Evolutionary conservation across 192 early-diverging fungal genomes (phyloP).

Genomic region (Coemansia sp.): DNA sequence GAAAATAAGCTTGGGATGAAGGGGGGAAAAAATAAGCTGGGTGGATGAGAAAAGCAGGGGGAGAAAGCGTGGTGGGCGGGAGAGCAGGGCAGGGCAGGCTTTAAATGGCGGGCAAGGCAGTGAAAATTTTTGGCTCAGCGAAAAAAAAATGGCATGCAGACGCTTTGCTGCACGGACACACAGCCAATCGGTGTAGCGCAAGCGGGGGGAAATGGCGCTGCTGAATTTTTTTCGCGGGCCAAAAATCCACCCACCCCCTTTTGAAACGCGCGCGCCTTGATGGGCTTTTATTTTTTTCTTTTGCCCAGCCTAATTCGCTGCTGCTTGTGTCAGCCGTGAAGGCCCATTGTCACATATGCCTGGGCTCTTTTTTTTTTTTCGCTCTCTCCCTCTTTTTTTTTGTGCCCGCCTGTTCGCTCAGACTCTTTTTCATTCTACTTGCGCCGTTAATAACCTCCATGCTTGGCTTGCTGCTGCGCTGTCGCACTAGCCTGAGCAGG

Average conservation of each 20-base stretch:
- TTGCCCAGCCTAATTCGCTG: not conserved
- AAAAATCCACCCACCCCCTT: constrained; percentile 8
- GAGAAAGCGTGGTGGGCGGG: constrained; percentile 12
- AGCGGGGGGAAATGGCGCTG: constrained; percentile 7
- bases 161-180: constrained; percentile 9
- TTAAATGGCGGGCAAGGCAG: constrained; percentile 24
- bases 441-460: not conserved
- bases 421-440: not conserved
- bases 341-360: not conserved
- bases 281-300: not conserved
- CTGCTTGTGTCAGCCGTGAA: not conserved
- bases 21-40: not conserved
- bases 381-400: not conserved
- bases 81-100: constrained; percentile 26
- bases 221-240: constrained; percentile 13
- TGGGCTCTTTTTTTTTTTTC: constrained; percentile 1
- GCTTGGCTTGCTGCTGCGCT: constrained; percentile 1
- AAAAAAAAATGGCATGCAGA: not conserved
- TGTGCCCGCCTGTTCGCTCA: not conserved
- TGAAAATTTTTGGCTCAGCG: constrained; percentile 23
- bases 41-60: constrained; percentile 18
- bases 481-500: not conserved
- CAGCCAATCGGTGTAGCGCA: constrained; percentile 16
- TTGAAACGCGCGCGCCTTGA: not conserved
- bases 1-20: constrained; percentile 7